phyloP scores from a whole-genome alignment of 352 stramenopile genomes.

The Globisporangium takayamanum region DNA sequence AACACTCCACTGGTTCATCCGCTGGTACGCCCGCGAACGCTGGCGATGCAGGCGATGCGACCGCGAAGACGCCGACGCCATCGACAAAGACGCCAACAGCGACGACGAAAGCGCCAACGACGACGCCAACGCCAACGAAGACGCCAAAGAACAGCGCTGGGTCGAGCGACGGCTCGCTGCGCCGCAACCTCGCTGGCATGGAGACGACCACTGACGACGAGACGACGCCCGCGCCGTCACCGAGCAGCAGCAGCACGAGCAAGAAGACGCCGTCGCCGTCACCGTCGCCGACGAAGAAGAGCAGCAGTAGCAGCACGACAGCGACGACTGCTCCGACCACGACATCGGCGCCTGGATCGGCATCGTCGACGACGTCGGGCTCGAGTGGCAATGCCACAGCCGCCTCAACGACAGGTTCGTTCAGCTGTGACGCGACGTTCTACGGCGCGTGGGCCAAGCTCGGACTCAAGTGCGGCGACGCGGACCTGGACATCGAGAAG shows the following conservation, averaged over 20 bases:
- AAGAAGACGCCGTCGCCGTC: conserved; percentile 18
- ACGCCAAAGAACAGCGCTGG: conserved; percentile 2
- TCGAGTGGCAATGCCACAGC: conserved; percentile 9
- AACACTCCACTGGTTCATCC: conserved; percentile 1
- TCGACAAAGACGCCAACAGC: conserved; percentile 18
- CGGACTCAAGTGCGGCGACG: conserved; percentile 51
- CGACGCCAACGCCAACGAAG: conserved; percentile 6
- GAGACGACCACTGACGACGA: conserved; percentile 1
- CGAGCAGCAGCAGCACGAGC: conserved; percentile 15
- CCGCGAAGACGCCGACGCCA: conserved; percentile 19
- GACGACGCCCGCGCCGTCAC: not conserved
- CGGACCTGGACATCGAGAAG: conserved; percentile 32
- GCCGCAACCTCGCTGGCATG: conserved; percentile 7
- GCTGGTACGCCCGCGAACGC: not conserved
- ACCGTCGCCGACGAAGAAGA: conserved; percentile 8
- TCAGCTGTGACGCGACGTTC: conserved; percentile 68
- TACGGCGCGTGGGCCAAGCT: conserved; percentile 72
- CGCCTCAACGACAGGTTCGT: conserved; percentile 26
- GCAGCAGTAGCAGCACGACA: not conserved
- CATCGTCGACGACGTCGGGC: conserved; percentile 9
- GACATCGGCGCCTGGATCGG: not conserved
- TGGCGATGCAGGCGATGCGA: conserved; percentile 7
- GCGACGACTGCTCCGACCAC: not conserved
- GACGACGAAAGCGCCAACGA: conserved; percentile 22
- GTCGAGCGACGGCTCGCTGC: conserved; percentile 1